These are phyloP conservation scores for Cantharellus cinnabarinus DNA, from an alignment of 768 basidiomycete genomes.

Conservation along the genomic window DNA sequence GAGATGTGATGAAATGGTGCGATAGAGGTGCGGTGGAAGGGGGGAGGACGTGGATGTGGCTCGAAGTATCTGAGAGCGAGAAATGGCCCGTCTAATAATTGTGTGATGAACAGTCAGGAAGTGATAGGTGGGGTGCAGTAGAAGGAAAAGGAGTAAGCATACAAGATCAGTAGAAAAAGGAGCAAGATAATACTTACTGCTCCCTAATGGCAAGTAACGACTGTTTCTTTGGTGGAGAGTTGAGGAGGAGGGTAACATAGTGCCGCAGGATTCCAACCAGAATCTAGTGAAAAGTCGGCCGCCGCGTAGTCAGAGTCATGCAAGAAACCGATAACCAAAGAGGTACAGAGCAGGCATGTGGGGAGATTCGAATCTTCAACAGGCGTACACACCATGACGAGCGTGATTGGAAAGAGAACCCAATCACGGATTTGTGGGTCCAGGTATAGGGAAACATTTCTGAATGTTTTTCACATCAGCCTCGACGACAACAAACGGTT, in stretches of 20 bases:
- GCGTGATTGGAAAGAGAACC: slow-evolving; percentile 89
- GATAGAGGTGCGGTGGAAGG: slow-evolving; percentile 52
- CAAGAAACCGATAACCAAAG: neutral
- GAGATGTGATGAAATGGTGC: slow-evolving; percentile 53
- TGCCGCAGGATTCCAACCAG: slow-evolving; percentile 83
- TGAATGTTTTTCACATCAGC: neutral
- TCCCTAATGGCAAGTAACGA: slow-evolving; percentile 66
- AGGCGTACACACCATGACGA: slow-evolving; percentile 63
- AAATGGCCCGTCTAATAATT: slow-evolving; percentile 41
- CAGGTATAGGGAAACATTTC: slow-evolving; percentile 35
- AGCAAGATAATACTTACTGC: slow-evolving; percentile 40
- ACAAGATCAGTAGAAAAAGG: neutral
- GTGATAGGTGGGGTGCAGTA: neutral
- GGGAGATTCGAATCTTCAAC: neutral
- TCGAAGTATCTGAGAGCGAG: slow-evolving; percentile 68
- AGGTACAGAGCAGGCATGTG: neutral
- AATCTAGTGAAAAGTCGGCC: slow-evolving; percentile 29
- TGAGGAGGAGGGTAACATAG: slow-evolving; percentile 74
- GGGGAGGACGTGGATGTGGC: slow-evolving; percentile 65
- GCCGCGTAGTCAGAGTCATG: neutral
- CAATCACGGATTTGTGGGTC: slow-evolving; percentile 92
- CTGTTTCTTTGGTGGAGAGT: slow-evolving; percentile 64
- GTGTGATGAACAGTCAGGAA: neutral
- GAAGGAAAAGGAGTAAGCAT: neutral
- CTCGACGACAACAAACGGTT: no score